phyloP scores from a whole-genome alignment of 805 yeast genomes.

The Teunomyces panamensis region DNA sequence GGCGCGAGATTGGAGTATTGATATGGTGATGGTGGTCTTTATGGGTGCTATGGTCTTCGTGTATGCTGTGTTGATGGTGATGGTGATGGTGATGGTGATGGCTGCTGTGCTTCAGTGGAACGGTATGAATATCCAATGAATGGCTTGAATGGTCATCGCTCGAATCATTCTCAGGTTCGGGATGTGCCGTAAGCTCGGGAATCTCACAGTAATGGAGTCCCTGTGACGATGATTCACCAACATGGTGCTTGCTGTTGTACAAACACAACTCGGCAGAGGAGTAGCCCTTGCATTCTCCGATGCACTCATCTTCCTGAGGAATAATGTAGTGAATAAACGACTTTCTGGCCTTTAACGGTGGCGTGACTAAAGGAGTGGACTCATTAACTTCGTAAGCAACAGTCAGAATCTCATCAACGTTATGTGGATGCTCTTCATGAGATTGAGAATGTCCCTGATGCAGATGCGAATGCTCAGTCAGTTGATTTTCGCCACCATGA shows the following conservation, averaged over 20 bases:
- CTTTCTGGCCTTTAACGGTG: slow-evolving; percentile 12
- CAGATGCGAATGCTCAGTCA: slow-evolving; percentile 12
- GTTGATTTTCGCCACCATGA: slow-evolving; percentile 45
- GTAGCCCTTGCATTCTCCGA: slow-evolving; percentile 51
- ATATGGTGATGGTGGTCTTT: slow-evolving; percentile 76
- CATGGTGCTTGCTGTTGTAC: slow-evolving; percentile 5
- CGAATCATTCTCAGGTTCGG: background rate
- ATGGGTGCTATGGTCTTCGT: slow-evolving; percentile 24
- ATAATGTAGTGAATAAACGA: slow-evolving; percentile 27
- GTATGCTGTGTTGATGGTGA: slow-evolving; percentile 4
- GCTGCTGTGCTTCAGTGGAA: background rate
- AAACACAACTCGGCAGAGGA: slow-evolving; percentile 39
- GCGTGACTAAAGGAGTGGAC: slow-evolving; percentile 13
- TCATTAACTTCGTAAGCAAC: slow-evolving; percentile 10
- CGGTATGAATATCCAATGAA: background rate
- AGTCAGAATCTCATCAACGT: background rate
- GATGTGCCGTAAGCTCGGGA: slow-evolving; percentile 24
- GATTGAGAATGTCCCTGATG: slow-evolving; percentile 2
- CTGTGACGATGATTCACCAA: slow-evolving; percentile 8
- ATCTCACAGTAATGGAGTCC: slow-evolving; percentile 40
- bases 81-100: slow-evolving; percentile 2
- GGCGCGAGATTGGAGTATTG: slow-evolving; percentile 69
- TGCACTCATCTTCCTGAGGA: slow-evolving; percentile 13
- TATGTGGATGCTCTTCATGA: slow-evolving; percentile 11
- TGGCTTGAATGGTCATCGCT: background rate